Conservation (phyloP, 345 rosid species). For the Linum tenue region DNA sequence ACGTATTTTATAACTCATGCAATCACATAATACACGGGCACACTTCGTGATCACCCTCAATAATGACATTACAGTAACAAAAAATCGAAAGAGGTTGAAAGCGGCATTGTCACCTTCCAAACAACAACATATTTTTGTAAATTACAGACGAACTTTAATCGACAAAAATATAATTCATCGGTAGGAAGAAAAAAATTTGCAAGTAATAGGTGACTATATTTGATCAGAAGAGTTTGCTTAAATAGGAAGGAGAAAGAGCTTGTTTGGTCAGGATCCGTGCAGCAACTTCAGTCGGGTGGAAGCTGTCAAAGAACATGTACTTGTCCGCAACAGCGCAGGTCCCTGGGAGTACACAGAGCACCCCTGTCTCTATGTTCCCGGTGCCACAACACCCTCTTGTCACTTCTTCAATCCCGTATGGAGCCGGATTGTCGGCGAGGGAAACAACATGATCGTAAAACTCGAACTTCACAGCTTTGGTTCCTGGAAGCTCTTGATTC, state of each 20-base stretch:
- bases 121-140: too few species aligned
- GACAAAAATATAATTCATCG: too few species aligned
- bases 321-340: slow-evolving; percentile 38
- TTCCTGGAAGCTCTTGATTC: slow-evolving; percentile 15
- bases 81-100: too few species aligned
- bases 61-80: too few species aligned
- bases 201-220: too few species aligned
- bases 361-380: slow-evolving; percentile 44
- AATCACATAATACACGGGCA: too few species aligned
- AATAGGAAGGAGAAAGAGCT: background rate
- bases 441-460: slow-evolving; percentile 23
- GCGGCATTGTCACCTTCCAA: too few species aligned
- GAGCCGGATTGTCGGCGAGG: slow-evolving; percentile 34
- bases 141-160: too few species aligned
- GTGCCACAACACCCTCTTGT: slow-evolving; percentile 67
- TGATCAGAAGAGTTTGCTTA: background rate
- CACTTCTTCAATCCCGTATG: slow-evolving; percentile 49
- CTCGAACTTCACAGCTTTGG: slow-evolving; percentile 34
- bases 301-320: slow-evolving; percentile 67
- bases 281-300: slow-evolving; percentile 56
- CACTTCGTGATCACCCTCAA: too few species aligned
- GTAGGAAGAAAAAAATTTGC: too few species aligned
- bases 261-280: slow-evolving; percentile 19
- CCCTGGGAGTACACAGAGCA: slow-evolving; percentile 28
- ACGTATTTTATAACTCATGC: too few species aligned